Conservation (phyloP, 2,329 filamentous ascomycete genomes). For the Fusarium cyanostomum region DNA sequence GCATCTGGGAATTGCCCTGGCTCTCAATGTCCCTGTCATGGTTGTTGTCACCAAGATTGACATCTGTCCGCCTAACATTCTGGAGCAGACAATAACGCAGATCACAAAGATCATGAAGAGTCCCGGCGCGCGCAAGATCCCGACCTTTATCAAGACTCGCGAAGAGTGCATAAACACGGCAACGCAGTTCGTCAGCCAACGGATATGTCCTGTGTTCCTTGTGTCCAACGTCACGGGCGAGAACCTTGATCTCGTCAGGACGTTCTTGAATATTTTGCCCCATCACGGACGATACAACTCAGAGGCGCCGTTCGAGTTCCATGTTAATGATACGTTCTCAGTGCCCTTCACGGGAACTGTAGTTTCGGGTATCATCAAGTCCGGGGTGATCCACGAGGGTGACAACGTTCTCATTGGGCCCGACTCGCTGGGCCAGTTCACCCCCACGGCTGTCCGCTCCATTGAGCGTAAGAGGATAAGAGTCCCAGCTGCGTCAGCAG, state of each 20-base stretch:
- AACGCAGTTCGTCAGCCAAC: conserved; percentile 92
- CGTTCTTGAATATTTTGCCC: conserved; percentile 93
- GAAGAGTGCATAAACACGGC: conserved; percentile 96
- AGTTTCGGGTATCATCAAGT: conserved; percentile 91
- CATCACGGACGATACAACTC: conserved; percentile 93
- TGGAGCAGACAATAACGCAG: conserved; percentile 92
- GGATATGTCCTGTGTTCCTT: conserved; percentile 97
- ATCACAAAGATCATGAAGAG: conserved; percentile 93
- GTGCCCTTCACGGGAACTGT: conserved; percentile 97
- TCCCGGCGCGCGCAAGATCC: conserved; percentile 92
- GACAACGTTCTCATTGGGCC: conserved; percentile 90
- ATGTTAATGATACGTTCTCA: conserved; percentile 97
- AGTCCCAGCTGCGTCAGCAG: conserved; percentile 87
- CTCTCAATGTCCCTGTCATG: conserved; percentile 97
- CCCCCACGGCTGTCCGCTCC: conserved; percentile 83
- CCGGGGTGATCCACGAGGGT: conserved; percentile 87
- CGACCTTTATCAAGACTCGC: conserved; percentile 90
- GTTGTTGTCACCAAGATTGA: conserved; percentile 98
- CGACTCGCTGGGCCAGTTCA: conserved; percentile 90
- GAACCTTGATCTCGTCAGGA: conserved; percentile 87
- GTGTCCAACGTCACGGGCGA: conserved; percentile 97
- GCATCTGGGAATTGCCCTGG: conserved; percentile 92
- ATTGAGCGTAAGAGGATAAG: conserved; percentile 94
- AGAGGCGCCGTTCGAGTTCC: conserved; percentile 90
- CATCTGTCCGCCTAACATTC: conserved; percentile 94